Percentiles rank a stretch among this genome's conserved stretches.
Evolutionary conservation across 495 filamentous ascomycete genomes (phyloP).

Genomic region (Podospora australis): DNA sequence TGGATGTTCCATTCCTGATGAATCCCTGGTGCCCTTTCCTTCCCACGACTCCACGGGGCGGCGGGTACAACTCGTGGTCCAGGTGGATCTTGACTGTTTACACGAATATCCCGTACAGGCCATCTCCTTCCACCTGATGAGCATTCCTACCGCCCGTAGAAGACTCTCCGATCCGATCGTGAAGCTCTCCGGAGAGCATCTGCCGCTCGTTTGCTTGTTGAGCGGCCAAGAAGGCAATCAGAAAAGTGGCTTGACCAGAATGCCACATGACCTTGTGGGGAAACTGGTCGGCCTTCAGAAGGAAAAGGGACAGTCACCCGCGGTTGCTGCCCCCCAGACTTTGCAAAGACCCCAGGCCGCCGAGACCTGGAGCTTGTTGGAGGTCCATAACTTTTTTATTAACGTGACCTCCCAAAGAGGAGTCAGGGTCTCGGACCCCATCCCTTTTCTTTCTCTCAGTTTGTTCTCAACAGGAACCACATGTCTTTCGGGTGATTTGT

Average conservation of each 20-base stretch:
- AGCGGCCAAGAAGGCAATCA: neutral
- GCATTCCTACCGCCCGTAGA: neutral
- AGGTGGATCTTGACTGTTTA: no score
- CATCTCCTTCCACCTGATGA: neutral
- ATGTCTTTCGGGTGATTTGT: no score
- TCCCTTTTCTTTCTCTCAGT: conserved; percentile 21
- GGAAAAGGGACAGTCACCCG: neutral
- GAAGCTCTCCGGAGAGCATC: neutral
- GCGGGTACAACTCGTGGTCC: no score
- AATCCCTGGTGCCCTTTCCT: no score
- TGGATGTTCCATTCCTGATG: no score
- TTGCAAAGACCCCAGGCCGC: neutral
- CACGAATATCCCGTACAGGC: no score
- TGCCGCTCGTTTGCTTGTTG: neutral
- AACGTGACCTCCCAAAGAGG: neutral
- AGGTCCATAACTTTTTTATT: conserved; percentile 8
- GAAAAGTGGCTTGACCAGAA: neutral
- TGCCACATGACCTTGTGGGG: neutral
- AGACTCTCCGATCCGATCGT: neutral
- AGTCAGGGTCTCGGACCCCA: neutral
- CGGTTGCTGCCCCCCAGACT: neutral
- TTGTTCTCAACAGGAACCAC: no score
- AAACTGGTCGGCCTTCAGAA: neutral
- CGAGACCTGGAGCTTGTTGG: conserved; percentile 1
- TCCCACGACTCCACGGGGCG: no score